Evolutionary conservation across 495 filamentous ascomycete genomes (phyloP).

Genomic region (Aspergillus baeticus): DNA sequence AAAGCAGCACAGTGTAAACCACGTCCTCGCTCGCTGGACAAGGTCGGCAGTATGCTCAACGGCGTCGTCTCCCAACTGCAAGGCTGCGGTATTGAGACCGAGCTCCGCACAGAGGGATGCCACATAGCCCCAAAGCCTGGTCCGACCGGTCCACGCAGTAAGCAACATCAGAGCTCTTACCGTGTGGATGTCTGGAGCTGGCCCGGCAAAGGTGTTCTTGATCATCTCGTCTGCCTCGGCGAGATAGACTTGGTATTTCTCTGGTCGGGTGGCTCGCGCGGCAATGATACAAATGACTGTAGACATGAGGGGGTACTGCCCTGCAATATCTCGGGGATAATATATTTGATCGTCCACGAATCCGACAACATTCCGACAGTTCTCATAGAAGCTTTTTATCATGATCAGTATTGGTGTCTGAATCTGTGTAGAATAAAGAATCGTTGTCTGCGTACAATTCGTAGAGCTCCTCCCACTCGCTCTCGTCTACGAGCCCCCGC

Average conservation of each 20-base stretch:
- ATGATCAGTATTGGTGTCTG: too few relatives aligned
- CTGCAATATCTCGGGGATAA: not conserved
- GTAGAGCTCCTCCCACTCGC: slow-evolving; percentile 6
- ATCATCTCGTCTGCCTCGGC: not conserved
- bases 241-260: not conserved
- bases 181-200: not conserved
- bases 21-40: not conserved
- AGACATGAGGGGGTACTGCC: slow-evolving; percentile 1
- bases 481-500: not conserved
- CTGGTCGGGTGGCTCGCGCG: not conserved
- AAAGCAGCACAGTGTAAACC: slow-evolving; percentile 4
- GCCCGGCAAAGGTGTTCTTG: not conserved
- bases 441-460: not conserved
- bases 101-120: not conserved
- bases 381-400: slow-evolving; percentile 1
- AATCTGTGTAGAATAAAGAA: too few relatives aligned
- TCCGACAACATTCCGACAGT: slow-evolving; percentile 1
- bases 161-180: slow-evolving; percentile 1
- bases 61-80: not conserved
- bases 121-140: not conserved
- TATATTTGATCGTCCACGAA: slow-evolving; percentile 5
- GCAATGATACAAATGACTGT: slow-evolving; percentile 1
- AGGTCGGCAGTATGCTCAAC: not conserved
- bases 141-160: not conserved
- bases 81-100: not conserved